Conservation (phyloP, 768 basidiomycete species). For the Galerina sulciceps region DNA sequence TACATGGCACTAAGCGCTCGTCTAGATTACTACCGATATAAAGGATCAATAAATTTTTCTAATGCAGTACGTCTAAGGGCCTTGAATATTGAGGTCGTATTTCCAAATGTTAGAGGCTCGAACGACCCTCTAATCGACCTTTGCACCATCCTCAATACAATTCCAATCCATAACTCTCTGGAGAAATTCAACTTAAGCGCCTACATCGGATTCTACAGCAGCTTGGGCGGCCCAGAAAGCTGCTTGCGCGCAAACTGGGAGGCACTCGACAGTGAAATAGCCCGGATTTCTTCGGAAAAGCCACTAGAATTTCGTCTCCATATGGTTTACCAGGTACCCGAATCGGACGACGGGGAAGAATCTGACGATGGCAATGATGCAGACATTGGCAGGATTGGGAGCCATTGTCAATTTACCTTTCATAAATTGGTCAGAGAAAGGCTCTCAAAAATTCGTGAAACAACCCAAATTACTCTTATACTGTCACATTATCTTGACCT, state of each 20-base stretch:
- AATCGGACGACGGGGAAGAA: neutral
- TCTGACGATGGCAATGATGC: neutral
- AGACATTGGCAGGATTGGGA: neutral
- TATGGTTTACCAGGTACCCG: neutral
- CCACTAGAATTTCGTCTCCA: neutral
- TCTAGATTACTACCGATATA: neutral
- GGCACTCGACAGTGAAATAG: slow-evolving; percentile 1
- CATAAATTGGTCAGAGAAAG: neutral
- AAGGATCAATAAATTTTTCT: neutral
- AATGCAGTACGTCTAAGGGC: neutral
- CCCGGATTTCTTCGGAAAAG: slow-evolving; percentile 1
- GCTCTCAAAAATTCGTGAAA: neutral
- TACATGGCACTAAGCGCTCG: neutral
- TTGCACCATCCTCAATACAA: slow-evolving; percentile 1
- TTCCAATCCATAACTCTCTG: neutral
- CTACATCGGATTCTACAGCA: neutral
- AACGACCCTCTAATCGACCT: neutral
- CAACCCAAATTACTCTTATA: neutral
- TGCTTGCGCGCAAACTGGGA: neutral
- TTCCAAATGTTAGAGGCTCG: neutral
- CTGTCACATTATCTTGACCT: neutral
- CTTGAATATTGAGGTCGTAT: neutral
- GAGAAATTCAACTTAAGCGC: neutral
- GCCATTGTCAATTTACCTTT: neutral
- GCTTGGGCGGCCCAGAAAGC: neutral